Conservation (phyloP, 495 filamentous ascomycete species). For the Aspergillus cavernicola region DNA sequence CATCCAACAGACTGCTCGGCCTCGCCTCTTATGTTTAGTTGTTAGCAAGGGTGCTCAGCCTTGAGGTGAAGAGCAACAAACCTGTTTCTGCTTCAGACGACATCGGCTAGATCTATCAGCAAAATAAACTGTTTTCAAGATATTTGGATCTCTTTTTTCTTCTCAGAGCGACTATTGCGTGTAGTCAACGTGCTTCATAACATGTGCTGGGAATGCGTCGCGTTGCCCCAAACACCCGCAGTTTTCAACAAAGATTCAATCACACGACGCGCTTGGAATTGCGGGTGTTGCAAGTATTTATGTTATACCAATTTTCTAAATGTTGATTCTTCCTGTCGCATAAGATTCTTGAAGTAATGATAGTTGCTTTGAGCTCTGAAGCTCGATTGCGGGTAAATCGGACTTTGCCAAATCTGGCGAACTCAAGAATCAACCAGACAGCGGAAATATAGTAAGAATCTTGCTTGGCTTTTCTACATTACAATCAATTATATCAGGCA, state of each 20-base stretch:
- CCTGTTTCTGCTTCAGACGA: constrained; percentile 20
- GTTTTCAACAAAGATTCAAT: no score
- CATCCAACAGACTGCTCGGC: constrained; percentile 32
- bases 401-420: constrained; percentile 4
- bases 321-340: no score
- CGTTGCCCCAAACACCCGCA: neutral
- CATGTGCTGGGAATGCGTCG: neutral
- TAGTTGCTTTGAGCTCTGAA: no score
- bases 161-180: neutral
- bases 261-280: no score
- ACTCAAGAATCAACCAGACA: no score
- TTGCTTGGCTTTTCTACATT: neutral
- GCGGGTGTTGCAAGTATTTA: no score
- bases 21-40: constrained; percentile 13
- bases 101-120: constrained; percentile 3
- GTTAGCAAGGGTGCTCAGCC: constrained; percentile 4
- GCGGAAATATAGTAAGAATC: no score
- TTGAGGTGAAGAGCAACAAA: neutral
- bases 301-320: no score
- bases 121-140: no score
- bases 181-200: neutral
- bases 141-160: neutral
- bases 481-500: neutral
- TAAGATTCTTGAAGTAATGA: no score
- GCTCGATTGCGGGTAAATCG: constrained; percentile 5